Conservation (phyloP, 352 stramenopile species). For the Globisporangium mamillatum region DNA sequence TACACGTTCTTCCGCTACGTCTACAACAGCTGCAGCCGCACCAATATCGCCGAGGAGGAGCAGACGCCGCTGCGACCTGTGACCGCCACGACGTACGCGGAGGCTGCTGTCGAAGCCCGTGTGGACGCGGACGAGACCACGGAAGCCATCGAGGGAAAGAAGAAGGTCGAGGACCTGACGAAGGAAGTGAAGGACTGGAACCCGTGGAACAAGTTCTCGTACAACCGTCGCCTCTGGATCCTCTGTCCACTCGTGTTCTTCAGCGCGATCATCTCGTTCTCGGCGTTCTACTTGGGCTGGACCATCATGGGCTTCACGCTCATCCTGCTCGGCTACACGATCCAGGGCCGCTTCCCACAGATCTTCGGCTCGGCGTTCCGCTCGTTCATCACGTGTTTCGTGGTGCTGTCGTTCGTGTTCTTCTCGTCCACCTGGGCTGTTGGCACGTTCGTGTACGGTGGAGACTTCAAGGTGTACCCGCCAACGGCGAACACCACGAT, state of each 20-base stretch:
- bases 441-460: conserved; percentile 82
- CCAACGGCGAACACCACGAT: conserved; percentile 24
- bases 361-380: conserved; percentile 84
- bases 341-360: conserved; percentile 81
- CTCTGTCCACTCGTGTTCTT: conserved; percentile 65
- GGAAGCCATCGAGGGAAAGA: conserved; percentile 61
- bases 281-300: conserved; percentile 77
- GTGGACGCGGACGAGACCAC: conserved; percentile 54
- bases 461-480: conserved; percentile 78
- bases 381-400: conserved; percentile 83
- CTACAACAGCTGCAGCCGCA: conserved; percentile 26
- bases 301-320: conserved; percentile 80
- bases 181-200: conserved; percentile 55
- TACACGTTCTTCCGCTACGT: conserved; percentile 43
- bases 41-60: conserved; percentile 17
- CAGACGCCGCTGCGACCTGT: conserved; percentile 20
- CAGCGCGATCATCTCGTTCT: conserved; percentile 83
- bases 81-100: conserved; percentile 5
- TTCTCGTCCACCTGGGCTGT: conserved; percentile 87
- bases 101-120: conserved; percentile 13
- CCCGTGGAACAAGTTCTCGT: conserved; percentile 79
- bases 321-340: conserved; percentile 73
- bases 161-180: conserved; percentile 42
- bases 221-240: conserved; percentile 60
- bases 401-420: conserved; percentile 83